Evolutionary conservation across 495 filamentous ascomycete species (phyloP), one percentile per base, ranked within the genome.

Genomic region (Penicillium coprophilum): DNA sequence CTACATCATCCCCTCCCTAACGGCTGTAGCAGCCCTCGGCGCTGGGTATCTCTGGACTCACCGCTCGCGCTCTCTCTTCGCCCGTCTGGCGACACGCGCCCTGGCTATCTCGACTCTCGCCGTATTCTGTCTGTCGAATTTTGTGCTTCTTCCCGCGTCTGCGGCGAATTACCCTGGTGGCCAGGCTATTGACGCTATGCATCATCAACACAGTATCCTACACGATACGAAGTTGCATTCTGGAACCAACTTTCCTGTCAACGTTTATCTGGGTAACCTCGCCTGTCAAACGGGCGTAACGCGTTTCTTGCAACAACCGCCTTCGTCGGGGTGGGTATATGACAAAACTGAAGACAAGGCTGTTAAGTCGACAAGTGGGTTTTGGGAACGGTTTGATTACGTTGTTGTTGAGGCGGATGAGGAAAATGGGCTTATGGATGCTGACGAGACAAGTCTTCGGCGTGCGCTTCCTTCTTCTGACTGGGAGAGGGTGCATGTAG

Each of bases 261-360:
- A 68, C 15, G 80, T 95, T 34, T 89, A 97, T 65, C 82, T 95
- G 48, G 92, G 93, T 53, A 94, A 94, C 31, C 72, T 94, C 5
- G 85, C 88, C 20, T 97, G 91, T 70, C 96, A 96, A 82, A 97
- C 94, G 27, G 94, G 94, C 46, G 84, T 96, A 12, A 96, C 93
- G 0, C 83, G 92, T 9, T 99, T 99, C 65, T 78, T 89, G 15
- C 82, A 91, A 55, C 45, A 51, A 20, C 36, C 52, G 0, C 47
- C 63, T 4, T 48, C 54, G 20, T 36, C 56, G 30, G 53, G 57
- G 3, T 86, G 83, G 83, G 47, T 56, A 0, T 86, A 87, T 54
- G 80, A 83, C 56, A 84, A 84, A 53, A 78, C 79, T 0, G 80
- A 82, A 57, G 63, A 76, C 41, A 74, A 80, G 21, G 53, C 60